These are phyloP conservation scores for Stereocaulon alpinum DNA, from an alignment of 495 filamentous ascomycete species.

Conservation along the genomic window DNA sequence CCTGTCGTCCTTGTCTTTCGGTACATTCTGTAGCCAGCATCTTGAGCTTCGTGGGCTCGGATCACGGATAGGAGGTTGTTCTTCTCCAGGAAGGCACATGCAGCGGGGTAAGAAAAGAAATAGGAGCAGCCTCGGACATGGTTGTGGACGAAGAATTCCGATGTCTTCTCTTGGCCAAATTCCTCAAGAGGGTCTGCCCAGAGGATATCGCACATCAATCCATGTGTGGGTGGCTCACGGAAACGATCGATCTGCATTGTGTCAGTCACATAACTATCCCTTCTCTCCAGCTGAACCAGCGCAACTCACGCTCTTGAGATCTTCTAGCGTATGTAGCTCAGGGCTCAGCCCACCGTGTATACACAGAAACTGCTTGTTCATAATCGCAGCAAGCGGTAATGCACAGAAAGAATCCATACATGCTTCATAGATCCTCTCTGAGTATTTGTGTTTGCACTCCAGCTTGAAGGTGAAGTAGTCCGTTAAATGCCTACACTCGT, in stretches of 20 bases:
- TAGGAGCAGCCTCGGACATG: conserved; percentile 97
- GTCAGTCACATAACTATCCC: conserved; percentile 6
- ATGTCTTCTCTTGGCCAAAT: conserved; percentile 96
- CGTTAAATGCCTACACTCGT: conserved; percentile 96
- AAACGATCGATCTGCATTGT: conserved; percentile 80
- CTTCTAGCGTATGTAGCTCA: conserved; percentile 89
- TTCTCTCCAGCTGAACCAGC: conserved; percentile 10
- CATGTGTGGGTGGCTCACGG: conserved; percentile 92
- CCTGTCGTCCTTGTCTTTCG: conserved; percentile 95
- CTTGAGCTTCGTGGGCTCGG: conserved; percentile 96
- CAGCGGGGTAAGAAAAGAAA: conserved; percentile 98
- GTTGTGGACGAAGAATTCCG: conserved; percentile 95
- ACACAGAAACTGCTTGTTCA: conserved; percentile 99
- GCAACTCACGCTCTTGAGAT: conserved; percentile 66
- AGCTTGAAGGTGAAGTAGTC: conserved; percentile 99
- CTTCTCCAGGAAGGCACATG: conserved; percentile 95
- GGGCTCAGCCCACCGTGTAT: conserved; percentile 96
- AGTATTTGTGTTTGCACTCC: conserved; percentile 99
- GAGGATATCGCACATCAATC: conserved; percentile 96
- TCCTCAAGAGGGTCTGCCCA: conserved; percentile 99
- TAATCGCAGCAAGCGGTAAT: conserved; percentile 87
- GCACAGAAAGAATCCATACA: conserved; percentile 97
- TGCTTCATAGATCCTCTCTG: conserved; percentile 89
- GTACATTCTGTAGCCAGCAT: conserved; percentile 98
- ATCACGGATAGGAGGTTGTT: conserved; percentile 97